Evolutionary conservation across 176 grass and related monocot species (phyloP).

Genomic region (Pontederia crassipes): DNA sequence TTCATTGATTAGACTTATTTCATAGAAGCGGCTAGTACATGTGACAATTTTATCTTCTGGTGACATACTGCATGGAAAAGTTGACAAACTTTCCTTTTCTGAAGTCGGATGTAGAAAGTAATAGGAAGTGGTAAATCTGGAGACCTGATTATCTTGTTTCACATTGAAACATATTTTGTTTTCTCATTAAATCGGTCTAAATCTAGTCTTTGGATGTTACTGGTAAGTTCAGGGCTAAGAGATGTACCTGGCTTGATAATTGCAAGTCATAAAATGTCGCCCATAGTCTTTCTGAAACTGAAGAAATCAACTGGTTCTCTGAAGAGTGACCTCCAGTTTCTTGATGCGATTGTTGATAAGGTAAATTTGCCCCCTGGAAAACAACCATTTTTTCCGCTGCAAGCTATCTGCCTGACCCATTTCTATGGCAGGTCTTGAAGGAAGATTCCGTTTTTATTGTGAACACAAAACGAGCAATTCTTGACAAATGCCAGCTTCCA

Average conservation of each 20-base stretch:
- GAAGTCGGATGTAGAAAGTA: not conserved
- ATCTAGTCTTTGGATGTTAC: not conserved
- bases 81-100: not conserved
- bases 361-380: conserved; percentile 27
- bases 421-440: conserved; percentile 42
- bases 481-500: conserved; percentile 75
- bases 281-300: conserved; percentile 61
- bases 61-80: no score
- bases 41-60: no score
- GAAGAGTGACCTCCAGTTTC: conserved; percentile 40
- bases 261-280: conserved; percentile 55
- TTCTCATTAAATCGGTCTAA: not conserved
- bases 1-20: no score
- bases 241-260: conserved; percentile 55
- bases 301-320: conserved; percentile 58
- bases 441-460: conserved; percentile 88
- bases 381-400: not conserved
- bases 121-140: not conserved
- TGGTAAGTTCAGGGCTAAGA: conserved; percentile 50
- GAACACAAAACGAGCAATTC: conserved; percentile 52
- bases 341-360: conserved; percentile 51
- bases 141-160: conserved; percentile 3
- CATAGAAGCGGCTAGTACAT: no score
- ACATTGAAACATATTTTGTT: conserved; percentile 16
- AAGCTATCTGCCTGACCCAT: not conserved